phyloP scores from a whole-genome alignment of 345 rosid species.

The Gossypium bickii region DNA sequence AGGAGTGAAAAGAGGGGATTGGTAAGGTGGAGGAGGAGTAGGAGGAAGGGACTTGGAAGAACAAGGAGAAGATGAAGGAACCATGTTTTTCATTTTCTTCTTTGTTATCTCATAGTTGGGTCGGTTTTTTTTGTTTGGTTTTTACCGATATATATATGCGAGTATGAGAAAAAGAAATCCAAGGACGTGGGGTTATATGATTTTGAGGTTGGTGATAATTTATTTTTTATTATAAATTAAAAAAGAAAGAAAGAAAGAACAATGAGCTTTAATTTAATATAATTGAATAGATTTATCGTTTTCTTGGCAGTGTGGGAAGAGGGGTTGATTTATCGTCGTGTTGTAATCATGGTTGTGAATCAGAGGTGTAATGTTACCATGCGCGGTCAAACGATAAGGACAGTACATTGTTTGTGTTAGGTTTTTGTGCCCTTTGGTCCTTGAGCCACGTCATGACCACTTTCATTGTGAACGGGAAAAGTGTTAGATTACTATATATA shows the following conservation, averaged over 20 bases:
- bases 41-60: slow-evolving; percentile 49
- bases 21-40: slow-evolving; percentile 29
- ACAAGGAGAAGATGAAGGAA: slow-evolving; percentile 57
- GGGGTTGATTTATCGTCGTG: slow-evolving; percentile 35
- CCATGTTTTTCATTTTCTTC: slow-evolving; percentile 34
- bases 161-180: not conserved
- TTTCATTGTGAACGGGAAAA: not conserved
- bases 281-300: too few relatives aligned
- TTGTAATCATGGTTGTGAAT: slow-evolving; percentile 39
- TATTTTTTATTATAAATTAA: too few relatives aligned
- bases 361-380: slow-evolving; percentile 16
- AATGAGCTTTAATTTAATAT: too few relatives aligned
- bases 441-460: not conserved
- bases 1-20: slow-evolving; percentile 57
- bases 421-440: slow-evolving; percentile 10
- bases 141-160: not conserved
- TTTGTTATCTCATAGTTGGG: slow-evolving; percentile 15
- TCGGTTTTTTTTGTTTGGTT: not conserved
- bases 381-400: slow-evolving; percentile 11
- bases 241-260: too few relatives aligned
- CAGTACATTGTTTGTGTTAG: slow-evolving; percentile 4
- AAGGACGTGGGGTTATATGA: not conserved
- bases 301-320: too few relatives aligned
- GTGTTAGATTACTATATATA: too few relatives aligned
- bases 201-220: not conserved